Percentiles rank a stretch among this genome's conserved stretches.
Evolutionary conservation across 2,329 filamentous ascomycete genomes (phyloP).

Genomic region (Colletotrichum siamense): DNA sequence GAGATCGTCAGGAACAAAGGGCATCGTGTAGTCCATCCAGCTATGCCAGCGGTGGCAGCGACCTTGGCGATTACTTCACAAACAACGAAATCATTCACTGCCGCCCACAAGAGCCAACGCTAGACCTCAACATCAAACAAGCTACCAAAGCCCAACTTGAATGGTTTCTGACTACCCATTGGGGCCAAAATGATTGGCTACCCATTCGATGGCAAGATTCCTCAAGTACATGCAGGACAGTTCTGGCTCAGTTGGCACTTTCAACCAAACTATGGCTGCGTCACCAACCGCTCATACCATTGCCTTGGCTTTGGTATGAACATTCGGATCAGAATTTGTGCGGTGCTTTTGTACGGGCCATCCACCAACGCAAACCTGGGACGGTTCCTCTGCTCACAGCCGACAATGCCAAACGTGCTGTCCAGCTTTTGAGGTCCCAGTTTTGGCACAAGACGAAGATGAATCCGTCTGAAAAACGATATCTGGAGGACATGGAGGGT

Average conservation of each 20-base stretch:
- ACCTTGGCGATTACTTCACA: background rate
- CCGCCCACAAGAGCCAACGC: background rate
- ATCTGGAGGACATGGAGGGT: background rate
- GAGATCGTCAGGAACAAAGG: background rate
- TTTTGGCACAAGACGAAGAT: background rate
- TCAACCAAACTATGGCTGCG: background rate
- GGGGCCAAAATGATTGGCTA: background rate
- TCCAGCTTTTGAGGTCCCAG: background rate
- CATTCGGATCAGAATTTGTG: background rate
- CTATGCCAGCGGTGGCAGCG: background rate
- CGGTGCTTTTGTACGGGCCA: background rate
- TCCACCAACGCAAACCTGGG: background rate
- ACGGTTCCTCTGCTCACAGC: background rate
- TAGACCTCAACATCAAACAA: background rate
- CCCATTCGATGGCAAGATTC: background rate
- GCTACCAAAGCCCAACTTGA: background rate
- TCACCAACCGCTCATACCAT: background rate
- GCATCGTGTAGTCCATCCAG: background rate
- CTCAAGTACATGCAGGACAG: background rate
- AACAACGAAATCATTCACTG: background rate
- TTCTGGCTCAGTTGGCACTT: background rate
- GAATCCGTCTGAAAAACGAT: background rate
- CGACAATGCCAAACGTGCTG: background rate
- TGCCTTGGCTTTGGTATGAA: background rate
- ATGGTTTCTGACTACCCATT: background rate